These are phyloP conservation scores for Yarrowia sp. DNA, from an alignment of 805 yeast species.

Conservation along the genomic window DNA sequence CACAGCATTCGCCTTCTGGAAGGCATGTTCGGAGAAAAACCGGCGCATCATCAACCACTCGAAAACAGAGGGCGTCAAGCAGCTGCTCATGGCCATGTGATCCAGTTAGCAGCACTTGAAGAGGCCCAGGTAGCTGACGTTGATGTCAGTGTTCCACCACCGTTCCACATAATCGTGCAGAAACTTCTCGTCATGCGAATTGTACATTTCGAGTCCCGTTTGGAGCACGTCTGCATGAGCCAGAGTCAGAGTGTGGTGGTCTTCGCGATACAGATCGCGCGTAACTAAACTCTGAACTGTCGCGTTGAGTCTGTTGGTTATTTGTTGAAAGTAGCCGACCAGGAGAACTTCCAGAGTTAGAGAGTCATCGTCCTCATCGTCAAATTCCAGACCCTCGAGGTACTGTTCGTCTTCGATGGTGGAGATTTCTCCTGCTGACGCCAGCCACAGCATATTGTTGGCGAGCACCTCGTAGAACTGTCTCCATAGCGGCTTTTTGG, in stretches of 20 bases:
- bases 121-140: conserved; percentile 22
- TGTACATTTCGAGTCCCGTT: conserved; percentile 37
- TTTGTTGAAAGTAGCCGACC: conserved; percentile 36
- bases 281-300: conserved; percentile 24
- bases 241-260: conserved; percentile 22
- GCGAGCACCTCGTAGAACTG: conserved; percentile 37
- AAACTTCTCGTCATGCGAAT: conserved; percentile 32
- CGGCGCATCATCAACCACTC: conserved; percentile 24
- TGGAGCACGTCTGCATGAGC: conserved; percentile 34
- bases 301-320: conserved; percentile 18
- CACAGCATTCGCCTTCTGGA: conserved; percentile 27
- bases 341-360: conserved; percentile 19
- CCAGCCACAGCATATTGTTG: conserved; percentile 34
- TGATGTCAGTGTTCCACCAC: conserved; percentile 29
- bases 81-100: conserved; percentile 13
- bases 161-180: conserved; percentile 32
- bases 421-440: conserved; percentile 34
- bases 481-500: conserved; percentile 18
- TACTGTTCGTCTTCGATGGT: conserved; percentile 36
- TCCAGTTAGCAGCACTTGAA: conserved; percentile 18
- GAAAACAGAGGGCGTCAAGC: conserved; percentile 20
- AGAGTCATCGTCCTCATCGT: conserved; percentile 27
- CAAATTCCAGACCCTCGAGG: conserved; percentile 29
- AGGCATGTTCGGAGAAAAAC: conserved; percentile 9
- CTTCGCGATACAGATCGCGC: conserved; percentile 31